Conservation (phyloP, 2,329 filamentous ascomycete species). For the Aaosphaeria arxii region DNA sequence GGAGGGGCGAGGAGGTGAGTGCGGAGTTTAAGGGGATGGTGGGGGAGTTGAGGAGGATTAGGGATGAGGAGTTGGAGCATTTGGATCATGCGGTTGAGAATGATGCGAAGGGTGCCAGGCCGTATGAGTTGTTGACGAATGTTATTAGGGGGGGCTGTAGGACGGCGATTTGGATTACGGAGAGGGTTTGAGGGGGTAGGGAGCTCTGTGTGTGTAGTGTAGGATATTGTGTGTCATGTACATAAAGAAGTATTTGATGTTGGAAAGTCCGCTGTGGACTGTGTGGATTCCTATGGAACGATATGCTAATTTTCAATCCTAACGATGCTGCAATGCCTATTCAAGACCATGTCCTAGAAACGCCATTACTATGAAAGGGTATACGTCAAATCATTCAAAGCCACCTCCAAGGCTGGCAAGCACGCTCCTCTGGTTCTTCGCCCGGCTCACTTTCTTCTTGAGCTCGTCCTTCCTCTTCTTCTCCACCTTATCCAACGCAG, state of each 20-base stretch:
- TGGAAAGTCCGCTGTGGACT: too few relatives aligned
- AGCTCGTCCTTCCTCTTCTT: slow-evolving; percentile 49
- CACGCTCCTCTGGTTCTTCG: slow-evolving; percentile 29
- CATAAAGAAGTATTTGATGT: neutral
- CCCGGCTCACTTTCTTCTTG: slow-evolving; percentile 40
- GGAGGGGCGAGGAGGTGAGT: slow-evolving; percentile 74
- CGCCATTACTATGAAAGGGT: too few relatives aligned
- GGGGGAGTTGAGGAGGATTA: slow-evolving; percentile 71
- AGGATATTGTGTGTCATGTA: neutral
- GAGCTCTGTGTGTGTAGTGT: slow-evolving; percentile 4
- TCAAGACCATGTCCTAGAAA: too few relatives aligned
- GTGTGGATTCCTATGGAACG: too few relatives aligned
- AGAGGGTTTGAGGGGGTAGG: slow-evolving; percentile 69
- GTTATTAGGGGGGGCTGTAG: slow-evolving; percentile 87
- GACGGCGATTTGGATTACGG: slow-evolving; percentile 88
- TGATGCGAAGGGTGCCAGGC: slow-evolving; percentile 84
- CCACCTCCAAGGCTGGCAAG: slow-evolving; percentile 28
- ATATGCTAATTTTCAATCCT: too few relatives aligned
- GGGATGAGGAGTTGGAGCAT: slow-evolving; percentile 96
- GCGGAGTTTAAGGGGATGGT: slow-evolving; percentile 73
- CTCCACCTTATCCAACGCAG: slow-evolving; percentile 51
- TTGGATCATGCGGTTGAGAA: slow-evolving; percentile 92
- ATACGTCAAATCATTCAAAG: slow-evolving; percentile 25
- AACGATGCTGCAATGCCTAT: too few relatives aligned
- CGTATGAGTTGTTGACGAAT: slow-evolving; percentile 84